Percentiles rank a stretch among this genome's conserved stretches.
phyloP scores from a whole-genome alignment of 768 basidiomycete species.

The Strobilomyces dryophilus region DNA sequence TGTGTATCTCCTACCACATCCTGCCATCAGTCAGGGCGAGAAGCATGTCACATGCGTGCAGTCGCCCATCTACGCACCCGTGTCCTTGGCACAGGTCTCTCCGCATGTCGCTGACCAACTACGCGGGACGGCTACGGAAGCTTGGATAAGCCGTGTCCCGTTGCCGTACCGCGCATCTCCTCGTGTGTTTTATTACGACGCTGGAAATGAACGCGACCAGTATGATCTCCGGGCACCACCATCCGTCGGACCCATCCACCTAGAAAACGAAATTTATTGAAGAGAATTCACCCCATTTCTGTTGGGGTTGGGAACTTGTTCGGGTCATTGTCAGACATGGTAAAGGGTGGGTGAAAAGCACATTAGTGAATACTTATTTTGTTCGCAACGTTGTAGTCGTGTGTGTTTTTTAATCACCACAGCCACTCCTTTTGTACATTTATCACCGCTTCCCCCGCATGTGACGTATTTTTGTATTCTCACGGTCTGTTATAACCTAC shows the following conservation, averaged over 20 bases:
- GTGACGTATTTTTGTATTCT: slow-evolving; percentile 5
- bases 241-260: slow-evolving; percentile 21
- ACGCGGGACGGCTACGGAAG: slow-evolving; percentile 56
- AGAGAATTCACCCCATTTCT: neutral
- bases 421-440: slow-evolving; percentile 6
- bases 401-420: neutral
- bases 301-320: neutral
- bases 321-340: neutral
- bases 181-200: neutral
- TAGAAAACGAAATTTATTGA: slow-evolving; percentile 13
- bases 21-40: slow-evolving; percentile 11
- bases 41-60: slow-evolving; percentile 3
- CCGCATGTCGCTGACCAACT: slow-evolving; percentile 46
- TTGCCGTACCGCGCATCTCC: neutral
- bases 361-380: neutral
- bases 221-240: neutral
- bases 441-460: slow-evolving; percentile 1
- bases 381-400: slow-evolving; percentile 1
- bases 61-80: slow-evolving; percentile 60
- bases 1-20: slow-evolving; percentile 55
- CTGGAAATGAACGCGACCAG: neutral
- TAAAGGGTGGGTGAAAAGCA: neutral
- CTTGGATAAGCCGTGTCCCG: slow-evolving; percentile 47
- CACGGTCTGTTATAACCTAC: slow-evolving; percentile 6
- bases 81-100: slow-evolving; percentile 54